Evolutionary conservation across 148 eudicot species (phyloP).

Genomic region (Chenopodium suecicum): DNA sequence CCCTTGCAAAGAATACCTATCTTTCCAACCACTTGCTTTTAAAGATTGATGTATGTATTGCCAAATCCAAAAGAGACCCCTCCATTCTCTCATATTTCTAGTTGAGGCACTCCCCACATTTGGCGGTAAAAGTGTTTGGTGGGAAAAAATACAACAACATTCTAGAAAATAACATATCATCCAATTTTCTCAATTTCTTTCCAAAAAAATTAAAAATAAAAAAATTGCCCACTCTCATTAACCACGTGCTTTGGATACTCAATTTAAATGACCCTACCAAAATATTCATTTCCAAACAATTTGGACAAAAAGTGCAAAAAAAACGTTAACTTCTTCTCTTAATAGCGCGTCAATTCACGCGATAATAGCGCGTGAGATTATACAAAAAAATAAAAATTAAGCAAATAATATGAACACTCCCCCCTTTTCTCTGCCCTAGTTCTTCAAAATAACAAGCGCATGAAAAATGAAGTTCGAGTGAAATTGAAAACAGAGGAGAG

Average conservation of each 20-base stretch:
- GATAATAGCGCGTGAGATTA: not conserved
- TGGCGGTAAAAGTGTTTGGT: conserved; percentile 61
- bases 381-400: not conserved
- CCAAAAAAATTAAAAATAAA: not conserved
- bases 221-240: conserved; percentile 2
- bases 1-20: too few species aligned
- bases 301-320: not conserved
- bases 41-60: too few species aligned
- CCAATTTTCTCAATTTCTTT: not conserved
- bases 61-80: not conserved
- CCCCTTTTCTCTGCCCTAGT: conserved; percentile 43
- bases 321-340: too few species aligned
- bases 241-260: not conserved
- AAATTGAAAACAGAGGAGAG: conserved; percentile 20
- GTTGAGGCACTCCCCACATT: conserved; percentile 8
- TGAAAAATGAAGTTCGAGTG: conserved; percentile 11
- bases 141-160: conserved; percentile 30
- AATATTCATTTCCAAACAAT: not conserved
- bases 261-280: not conserved
- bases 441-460: conserved; percentile 16
- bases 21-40: not conserved
- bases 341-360: not conserved
- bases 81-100: not conserved
- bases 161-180: conserved; percentile 14
- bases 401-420: not conserved